Conservation (phyloP, 1,284 basidiomycete species). For the Peniophora sp. region DNA sequence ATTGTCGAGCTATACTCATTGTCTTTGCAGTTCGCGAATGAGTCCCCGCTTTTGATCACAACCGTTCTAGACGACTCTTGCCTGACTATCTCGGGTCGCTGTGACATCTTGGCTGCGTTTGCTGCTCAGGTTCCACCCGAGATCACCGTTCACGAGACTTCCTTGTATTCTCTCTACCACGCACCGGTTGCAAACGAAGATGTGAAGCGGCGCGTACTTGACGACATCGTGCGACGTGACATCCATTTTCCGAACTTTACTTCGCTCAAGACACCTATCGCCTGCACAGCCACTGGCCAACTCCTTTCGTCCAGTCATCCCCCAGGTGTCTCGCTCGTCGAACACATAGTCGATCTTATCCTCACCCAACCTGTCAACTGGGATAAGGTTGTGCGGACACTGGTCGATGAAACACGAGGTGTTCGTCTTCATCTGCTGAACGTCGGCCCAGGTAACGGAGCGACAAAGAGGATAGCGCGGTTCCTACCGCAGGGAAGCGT, state of each 20-base stretch:
- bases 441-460: conserved; percentile 44
- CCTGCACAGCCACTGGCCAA: conserved; percentile 41
- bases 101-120: conserved; percentile 39
- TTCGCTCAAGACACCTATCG: conserved; percentile 37
- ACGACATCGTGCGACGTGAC: conserved; percentile 33
- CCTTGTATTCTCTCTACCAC: conserved; percentile 49
- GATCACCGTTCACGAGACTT: conserved; percentile 30
- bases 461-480: conserved; percentile 33
- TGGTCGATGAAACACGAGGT: conserved; percentile 19
- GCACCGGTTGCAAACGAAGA: conserved; percentile 26
- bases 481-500: conserved; percentile 19
- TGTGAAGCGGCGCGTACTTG: conserved; percentile 29
- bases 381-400: conserved; percentile 30
- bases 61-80: conserved; percentile 38
- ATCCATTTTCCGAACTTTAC: conserved; percentile 41
- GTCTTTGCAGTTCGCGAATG: conserved; percentile 5
- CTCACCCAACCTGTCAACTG: conserved; percentile 50
- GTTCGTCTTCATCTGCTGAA: conserved; percentile 34
- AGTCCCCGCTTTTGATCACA: conserved; percentile 35
- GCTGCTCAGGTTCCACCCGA: conserved; percentile 23
- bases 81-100: conserved; percentile 51
- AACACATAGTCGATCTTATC: conserved; percentile 49
- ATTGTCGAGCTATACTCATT: conserved; percentile 19
- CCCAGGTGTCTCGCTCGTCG: conserved; percentile 22
- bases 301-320: conserved; percentile 15